phyloP scores from a whole-genome alignment of 345 rosid species.

The Ailanthus altissimus region DNA sequence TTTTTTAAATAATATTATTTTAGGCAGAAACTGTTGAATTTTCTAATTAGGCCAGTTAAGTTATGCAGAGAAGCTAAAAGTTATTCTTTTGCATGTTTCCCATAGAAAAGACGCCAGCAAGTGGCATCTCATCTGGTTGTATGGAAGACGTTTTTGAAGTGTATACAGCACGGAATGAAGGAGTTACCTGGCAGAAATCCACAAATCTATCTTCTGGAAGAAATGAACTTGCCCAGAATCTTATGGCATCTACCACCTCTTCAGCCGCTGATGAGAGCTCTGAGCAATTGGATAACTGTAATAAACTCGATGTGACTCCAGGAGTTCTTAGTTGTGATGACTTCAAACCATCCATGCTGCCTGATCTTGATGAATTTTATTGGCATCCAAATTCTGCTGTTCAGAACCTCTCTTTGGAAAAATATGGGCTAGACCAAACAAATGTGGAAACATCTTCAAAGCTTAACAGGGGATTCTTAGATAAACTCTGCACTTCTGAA shows the following conservation, averaged over 20 bases:
- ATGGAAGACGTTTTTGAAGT: not conserved
- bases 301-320: too few species aligned
- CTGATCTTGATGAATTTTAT: constrained; percentile 3
- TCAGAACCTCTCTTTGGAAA: constrained; percentile 5
- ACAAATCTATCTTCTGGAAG: constrained; percentile 14
- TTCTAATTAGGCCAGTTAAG: not conserved
- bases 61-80: constrained; percentile 10
- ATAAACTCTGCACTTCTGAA: constrained; percentile 5
- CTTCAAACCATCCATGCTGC: not conserved
- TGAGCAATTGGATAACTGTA: constrained; percentile 9
- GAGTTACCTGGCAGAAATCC: constrained; percentile 8
- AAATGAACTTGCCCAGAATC: constrained; percentile 11
- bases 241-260: not conserved
- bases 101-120: constrained; percentile 23
- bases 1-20: not conserved
- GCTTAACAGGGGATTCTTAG: constrained; percentile 5
- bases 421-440: constrained; percentile 1
- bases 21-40: not conserved
- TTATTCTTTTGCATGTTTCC: not conserved
- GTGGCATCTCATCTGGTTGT: not conserved
- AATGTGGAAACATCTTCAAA: constrained; percentile 21
- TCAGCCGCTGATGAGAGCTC: constrained; percentile 5
- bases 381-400: constrained; percentile 3
- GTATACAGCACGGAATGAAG: not conserved
- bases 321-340: too few species aligned